These are phyloP conservation scores for Rhizopogon vesiculosus DNA, from an alignment of 768 basidiomycete species.

Conservation along the genomic window DNA sequence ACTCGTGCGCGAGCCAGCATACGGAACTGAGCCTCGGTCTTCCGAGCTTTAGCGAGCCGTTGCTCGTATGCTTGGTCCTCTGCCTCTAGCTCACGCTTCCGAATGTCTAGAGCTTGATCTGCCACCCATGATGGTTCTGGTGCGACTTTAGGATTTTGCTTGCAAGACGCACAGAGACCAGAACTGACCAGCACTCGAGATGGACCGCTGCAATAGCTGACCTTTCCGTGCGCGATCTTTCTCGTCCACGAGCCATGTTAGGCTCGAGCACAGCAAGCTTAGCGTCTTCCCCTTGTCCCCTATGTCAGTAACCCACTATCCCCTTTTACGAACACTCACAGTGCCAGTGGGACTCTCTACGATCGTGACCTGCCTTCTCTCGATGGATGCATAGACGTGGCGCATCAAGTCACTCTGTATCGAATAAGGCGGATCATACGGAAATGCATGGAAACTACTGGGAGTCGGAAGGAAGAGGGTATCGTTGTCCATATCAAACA, in stretches of 20 bases:
- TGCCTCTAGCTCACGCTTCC: conserved; percentile 61
- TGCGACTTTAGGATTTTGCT: not conserved
- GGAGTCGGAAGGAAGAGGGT: conserved; percentile 54
- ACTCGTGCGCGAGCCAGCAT: conserved; percentile 52
- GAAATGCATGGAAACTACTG: conserved; percentile 68
- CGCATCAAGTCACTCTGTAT: conserved; percentile 89
- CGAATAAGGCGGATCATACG: conserved; percentile 75
- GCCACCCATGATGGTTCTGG: conserved; percentile 73
- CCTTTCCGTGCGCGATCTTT: conserved; percentile 66
- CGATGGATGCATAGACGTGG: conserved; percentile 78
- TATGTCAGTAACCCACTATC: not conserved
- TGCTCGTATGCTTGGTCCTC: conserved; percentile 63
- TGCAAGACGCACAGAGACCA: not conserved
- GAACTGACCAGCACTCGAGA: conserved; percentile 21
- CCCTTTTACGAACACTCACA: conserved; percentile 35
- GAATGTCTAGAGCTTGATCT: conserved; percentile 62
- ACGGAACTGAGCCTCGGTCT: conserved; percentile 54
- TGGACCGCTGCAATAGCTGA: conserved; percentile 36
- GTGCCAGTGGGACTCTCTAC: conserved; percentile 90
- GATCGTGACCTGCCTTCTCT: conserved; percentile 70
- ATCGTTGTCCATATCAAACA: conserved; percentile 10
- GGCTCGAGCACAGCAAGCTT: conserved; percentile 68
- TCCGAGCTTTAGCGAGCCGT: conserved; percentile 53
- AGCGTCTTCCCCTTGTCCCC: conserved; percentile 77
- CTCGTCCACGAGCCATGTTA: conserved; percentile 74